phyloP scores from a whole-genome alignment of 495 filamentous ascomycete species.

The Bathelium albidoporum region DNA sequence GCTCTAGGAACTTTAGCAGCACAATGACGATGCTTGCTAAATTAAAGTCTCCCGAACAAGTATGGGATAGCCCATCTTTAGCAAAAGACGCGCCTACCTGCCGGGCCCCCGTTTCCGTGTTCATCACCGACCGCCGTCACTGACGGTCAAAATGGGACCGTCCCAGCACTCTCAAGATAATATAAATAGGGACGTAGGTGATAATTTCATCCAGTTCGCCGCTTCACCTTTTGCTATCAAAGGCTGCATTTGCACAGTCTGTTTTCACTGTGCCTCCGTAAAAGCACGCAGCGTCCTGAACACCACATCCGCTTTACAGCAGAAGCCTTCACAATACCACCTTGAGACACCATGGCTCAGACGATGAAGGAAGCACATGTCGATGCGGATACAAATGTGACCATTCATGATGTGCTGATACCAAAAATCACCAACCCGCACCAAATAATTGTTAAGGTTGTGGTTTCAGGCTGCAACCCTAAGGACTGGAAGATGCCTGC shows the following conservation, averaged over 20 bases:
- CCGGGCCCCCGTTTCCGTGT: neutral
- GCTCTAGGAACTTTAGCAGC: neutral
- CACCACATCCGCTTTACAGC: too few species aligned
- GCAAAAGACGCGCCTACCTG: neutral
- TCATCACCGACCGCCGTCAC: neutral
- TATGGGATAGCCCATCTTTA: neutral
- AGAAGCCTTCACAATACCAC: too few species aligned
- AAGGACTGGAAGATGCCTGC: constrained; percentile 18
- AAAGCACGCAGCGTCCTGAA: too few species aligned
- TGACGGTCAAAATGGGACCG: neutral
- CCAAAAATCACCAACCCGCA: constrained; percentile 8
- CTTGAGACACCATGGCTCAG: neutral
- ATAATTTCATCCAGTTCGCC: too few species aligned
- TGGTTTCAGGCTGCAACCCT: constrained; percentile 8
- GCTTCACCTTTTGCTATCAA: too few species aligned
- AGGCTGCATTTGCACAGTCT: too few species aligned
- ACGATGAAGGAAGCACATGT: constrained; percentile 10
- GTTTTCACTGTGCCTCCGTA: too few species aligned
- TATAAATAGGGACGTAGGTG: too few species aligned
- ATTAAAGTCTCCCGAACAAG: neutral
- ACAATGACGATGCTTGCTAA: neutral
- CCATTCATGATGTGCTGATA: constrained; percentile 3
- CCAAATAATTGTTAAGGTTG: constrained; percentile 9
- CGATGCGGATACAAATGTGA: constrained; percentile 4
- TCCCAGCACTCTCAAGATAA: neutral